These are phyloP conservation scores for Fagopyrum homotropicum DNA, from an alignment of 148 eudicot species.

Conservation along the genomic window DNA sequence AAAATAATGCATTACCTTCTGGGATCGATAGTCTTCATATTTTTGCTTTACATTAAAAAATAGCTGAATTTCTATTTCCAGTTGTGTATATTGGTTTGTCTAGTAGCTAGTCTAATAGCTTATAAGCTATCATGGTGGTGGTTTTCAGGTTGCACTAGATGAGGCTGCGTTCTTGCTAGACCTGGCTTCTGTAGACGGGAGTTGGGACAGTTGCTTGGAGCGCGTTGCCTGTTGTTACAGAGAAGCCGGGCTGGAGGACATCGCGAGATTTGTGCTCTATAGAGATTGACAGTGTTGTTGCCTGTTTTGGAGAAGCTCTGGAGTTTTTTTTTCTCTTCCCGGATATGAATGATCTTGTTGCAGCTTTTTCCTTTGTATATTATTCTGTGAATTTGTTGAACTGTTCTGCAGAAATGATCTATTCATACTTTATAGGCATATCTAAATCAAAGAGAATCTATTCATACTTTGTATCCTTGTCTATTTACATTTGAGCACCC, in stretches of 20 bases:
- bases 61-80: not conserved
- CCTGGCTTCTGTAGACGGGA: slow-evolving; percentile 86
- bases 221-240: slow-evolving; percentile 72
- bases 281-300: slow-evolving; percentile 34
- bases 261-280: slow-evolving; percentile 65
- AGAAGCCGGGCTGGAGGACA: slow-evolving; percentile 58
- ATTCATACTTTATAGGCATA: not conserved
- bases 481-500: too few relatives aligned
- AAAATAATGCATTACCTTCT: too few relatives aligned
- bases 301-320: not conserved
- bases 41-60: too few relatives aligned
- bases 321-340: not conserved
- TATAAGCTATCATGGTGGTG: not conserved
- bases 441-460: not conserved
- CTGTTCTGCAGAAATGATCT: not conserved
- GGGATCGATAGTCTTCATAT: too few relatives aligned
- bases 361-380: not conserved
- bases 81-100: too few relatives aligned
- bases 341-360: not conserved
- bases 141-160: slow-evolving; percentile 68
- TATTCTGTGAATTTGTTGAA: too few relatives aligned
- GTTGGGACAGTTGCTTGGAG: slow-evolving; percentile 63
- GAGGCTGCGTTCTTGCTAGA: slow-evolving; percentile 96
- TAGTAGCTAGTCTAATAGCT: too few relatives aligned
- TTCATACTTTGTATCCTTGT: not conserved